Base-by-base conservation (phyloP, 1,139 yeast genomes). In the Yamadazyma atlantica region DNA sequence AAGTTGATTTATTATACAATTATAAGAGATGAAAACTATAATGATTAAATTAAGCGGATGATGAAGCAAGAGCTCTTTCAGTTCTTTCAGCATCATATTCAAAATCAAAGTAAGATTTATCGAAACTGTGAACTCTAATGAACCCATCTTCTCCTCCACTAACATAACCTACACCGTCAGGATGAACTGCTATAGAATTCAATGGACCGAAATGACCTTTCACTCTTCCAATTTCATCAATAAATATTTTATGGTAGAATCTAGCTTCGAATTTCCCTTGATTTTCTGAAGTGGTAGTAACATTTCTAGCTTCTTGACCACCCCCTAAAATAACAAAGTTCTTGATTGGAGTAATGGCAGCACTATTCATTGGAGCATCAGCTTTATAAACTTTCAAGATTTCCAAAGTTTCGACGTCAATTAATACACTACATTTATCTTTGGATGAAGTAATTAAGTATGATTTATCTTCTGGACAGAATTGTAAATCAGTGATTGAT, bases 171-270 rank as follows among this genome's bases (percentile, higher is more conserved):
- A 85, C 79, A 41, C 98, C 98, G 55, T 82, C 85, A 44, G 99
- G 98, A 64, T 89, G 96, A 39, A 88, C 87, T 30, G 96, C 96
- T 47, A 94, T 76, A 47, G 88, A 82, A 70, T 94, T 92, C 58
- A 92, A 79, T 35, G 98, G 99, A 74, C 98, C 99, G 76, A 92
- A 92, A 73, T 94, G 99, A 44, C 98, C 98, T 68, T 86, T 87
- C 40, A 92, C 94, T 68, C 97, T 84, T 50, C 98, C 98, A 54
- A 92, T 82, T 64, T 90, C 97, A 60, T 92, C 97, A 62, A 85
- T 85, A 62, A 90, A 92, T 43, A 92, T 78, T 70, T 92, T 92
- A 68, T 94, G 97, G 69, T 84, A 89, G 64, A 92, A 86, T 68
- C 96, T 80, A 32, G 97, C 95, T 69, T 92, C 98, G 64, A 92